Percentiles rank a stretch among this genome's conserved stretches.
Conservation (phyloP, 805 yeast genomes). For the Metschnikowia baotianmanensis region DNA sequence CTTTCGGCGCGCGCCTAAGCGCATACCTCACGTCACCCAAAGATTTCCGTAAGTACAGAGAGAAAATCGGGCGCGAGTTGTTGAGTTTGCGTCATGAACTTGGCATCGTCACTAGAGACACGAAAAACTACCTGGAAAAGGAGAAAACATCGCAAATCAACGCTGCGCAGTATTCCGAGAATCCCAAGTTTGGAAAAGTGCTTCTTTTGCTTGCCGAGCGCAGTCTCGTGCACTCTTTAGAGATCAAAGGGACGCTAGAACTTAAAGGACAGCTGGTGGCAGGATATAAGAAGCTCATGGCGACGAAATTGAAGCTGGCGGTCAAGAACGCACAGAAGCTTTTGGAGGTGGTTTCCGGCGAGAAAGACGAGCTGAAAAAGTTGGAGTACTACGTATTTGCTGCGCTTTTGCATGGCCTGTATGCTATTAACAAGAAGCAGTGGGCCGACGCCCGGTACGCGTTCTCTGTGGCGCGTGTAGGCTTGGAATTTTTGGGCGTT, state of each 20-base stretch:
- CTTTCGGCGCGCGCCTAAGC: slow-evolving; percentile 57
- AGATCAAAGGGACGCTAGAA: slow-evolving; percentile 54
- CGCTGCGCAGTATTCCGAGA: slow-evolving; percentile 47
- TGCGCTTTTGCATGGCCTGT: slow-evolving; percentile 53
- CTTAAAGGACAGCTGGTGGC: slow-evolving; percentile 47
- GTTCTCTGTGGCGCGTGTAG: slow-evolving; percentile 60
- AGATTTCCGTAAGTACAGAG: slow-evolving; percentile 70
- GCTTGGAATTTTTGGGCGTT: slow-evolving; percentile 48
- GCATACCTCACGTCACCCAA: slow-evolving; percentile 63
- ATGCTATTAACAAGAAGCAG: slow-evolving; percentile 49
- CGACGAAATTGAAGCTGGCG: slow-evolving; percentile 69
- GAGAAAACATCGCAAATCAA: slow-evolving; percentile 47
- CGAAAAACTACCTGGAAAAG: slow-evolving; percentile 55
- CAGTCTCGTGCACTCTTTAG: slow-evolving; percentile 67
- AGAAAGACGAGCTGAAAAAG: slow-evolving; percentile 27
- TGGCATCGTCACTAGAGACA: slow-evolving; percentile 61
- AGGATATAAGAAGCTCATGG: slow-evolving; percentile 46
- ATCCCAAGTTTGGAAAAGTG: slow-evolving; percentile 54
- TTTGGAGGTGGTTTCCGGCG: slow-evolving; percentile 38
- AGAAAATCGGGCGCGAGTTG: slow-evolving; percentile 56
- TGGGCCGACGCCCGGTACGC: slow-evolving; percentile 54
- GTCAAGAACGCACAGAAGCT: slow-evolving; percentile 44
- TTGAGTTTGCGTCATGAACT: slow-evolving; percentile 64
- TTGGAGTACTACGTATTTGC: slow-evolving; percentile 36
- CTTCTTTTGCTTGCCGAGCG: slow-evolving; percentile 74